Evolutionary conservation across 306 rosid genomes (phyloP).

Genomic region (Trifolium subterraneum): DNA sequence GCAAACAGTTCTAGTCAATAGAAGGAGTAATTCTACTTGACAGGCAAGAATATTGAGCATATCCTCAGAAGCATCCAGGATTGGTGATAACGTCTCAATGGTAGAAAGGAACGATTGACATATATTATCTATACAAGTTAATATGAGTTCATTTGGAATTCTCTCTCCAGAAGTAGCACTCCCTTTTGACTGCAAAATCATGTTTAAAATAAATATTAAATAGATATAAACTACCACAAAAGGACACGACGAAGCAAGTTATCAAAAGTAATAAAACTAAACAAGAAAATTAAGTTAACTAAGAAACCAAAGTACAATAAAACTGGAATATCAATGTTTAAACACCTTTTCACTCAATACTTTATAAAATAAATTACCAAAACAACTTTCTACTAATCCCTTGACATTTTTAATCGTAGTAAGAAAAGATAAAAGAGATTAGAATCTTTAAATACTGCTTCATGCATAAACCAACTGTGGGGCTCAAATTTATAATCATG

Average conservation of each 20-base stretch:
- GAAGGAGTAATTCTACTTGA: slow-evolving; percentile 72
- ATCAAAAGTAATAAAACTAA: slow-evolving; percentile 20
- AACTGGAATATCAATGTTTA: slow-evolving; percentile 28
- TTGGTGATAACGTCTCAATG: slow-evolving; percentile 63
- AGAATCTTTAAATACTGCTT: background rate
- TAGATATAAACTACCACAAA: slow-evolving; percentile 20
- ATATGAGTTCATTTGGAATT: slow-evolving; percentile 56
- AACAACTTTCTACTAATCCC: slow-evolving; percentile 19
- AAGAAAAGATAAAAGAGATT: slow-evolving; percentile 18
- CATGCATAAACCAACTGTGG: slow-evolving; percentile 15
- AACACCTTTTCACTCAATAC: slow-evolving; percentile 25
- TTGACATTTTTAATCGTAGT: background rate
- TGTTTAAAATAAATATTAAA: slow-evolving; percentile 36
- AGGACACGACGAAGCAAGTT: slow-evolving; percentile 21
- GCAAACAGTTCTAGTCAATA: slow-evolving; percentile 60
- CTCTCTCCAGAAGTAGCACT: slow-evolving; percentile 43
- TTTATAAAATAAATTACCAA: background rate
- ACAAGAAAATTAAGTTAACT: slow-evolving; percentile 27
- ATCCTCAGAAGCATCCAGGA: slow-evolving; percentile 60
- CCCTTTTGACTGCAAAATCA: slow-evolving; percentile 63
- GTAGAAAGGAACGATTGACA: slow-evolving; percentile 68
- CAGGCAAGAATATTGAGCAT: slow-evolving; percentile 68
- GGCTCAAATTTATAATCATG: slow-evolving; percentile 29
- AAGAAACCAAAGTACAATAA: slow-evolving; percentile 37
- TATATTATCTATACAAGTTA: slow-evolving; percentile 62